Percentiles rank a stretch among this genome's conserved stretches.
Conservation (phyloP, 2,329 filamentous ascomycete species). For the Venturiaceae sp. region DNA sequence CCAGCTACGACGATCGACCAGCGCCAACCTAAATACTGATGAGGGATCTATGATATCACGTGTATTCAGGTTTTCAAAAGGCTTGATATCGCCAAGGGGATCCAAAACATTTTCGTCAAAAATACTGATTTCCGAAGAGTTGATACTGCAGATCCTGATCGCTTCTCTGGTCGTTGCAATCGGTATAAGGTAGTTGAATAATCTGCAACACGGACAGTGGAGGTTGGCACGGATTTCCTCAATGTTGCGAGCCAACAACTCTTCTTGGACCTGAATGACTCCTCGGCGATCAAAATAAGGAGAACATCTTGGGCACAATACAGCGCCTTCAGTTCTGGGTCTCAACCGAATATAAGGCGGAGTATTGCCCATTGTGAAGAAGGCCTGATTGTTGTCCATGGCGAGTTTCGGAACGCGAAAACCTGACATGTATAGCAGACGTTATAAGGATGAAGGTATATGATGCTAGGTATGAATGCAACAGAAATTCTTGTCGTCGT, state of each 20-base stretch:
- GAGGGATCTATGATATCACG: background rate
- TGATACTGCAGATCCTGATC: background rate
- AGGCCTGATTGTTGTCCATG: background rate
- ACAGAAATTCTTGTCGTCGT: too few relatives aligned
- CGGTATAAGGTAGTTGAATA: background rate
- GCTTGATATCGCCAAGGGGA: background rate
- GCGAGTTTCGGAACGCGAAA: too few relatives aligned
- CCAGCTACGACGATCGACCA: too few relatives aligned
- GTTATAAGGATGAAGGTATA: too few relatives aligned
- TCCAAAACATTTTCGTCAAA: background rate
- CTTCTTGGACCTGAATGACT: background rate
- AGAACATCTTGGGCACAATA: background rate
- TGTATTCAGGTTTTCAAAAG: background rate
- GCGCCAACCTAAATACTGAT: too few relatives aligned
- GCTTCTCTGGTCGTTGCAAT: background rate
- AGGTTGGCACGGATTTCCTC: background rate
- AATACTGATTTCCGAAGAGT: background rate
- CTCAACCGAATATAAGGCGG: too few relatives aligned
- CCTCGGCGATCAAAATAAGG: background rate
- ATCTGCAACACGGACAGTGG: background rate
- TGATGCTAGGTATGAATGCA: too few relatives aligned
- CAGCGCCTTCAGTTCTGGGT: too few relatives aligned
- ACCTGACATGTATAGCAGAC: too few relatives aligned
- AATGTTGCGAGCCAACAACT: background rate
- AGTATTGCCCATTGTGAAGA: background rate